phyloP scores from a whole-genome alignment of 352 stramenopile genomes.

The Globisporangium takayamanum region DNA sequence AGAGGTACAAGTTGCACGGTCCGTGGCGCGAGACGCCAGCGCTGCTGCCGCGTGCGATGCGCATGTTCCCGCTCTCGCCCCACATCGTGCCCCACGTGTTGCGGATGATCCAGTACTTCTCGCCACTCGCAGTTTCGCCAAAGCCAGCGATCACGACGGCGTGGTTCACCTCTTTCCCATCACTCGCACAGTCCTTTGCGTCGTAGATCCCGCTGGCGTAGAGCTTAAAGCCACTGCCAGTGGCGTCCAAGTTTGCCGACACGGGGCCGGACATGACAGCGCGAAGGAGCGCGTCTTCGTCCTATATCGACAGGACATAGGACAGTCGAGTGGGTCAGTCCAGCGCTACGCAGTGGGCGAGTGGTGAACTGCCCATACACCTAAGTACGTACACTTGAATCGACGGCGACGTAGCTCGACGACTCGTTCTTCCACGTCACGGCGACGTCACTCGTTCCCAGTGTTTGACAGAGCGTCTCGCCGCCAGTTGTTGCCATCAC shows the following conservation, averaged over 20 bases:
- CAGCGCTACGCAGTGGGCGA: background rate
- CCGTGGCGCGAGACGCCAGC: conserved; percentile 20
- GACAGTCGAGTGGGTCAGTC: too few relatives aligned
- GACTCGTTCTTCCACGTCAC: conserved; percentile 39
- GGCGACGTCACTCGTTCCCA: conserved; percentile 27
- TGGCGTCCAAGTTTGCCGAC: conserved; percentile 71
- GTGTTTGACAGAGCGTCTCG: conserved; percentile 31
- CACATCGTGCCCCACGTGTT: conserved; percentile 90
- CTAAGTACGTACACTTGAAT: conserved; percentile 12
- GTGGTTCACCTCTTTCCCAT: conserved; percentile 81
- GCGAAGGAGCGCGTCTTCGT: conserved; percentile 53
- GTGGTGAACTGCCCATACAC: background rate
- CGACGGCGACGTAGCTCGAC: conserved; percentile 53
- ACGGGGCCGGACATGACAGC: conserved; percentile 63
- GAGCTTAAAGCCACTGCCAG: conserved; percentile 71
- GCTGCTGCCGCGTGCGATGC: conserved; percentile 39
- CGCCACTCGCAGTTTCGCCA: conserved; percentile 54
- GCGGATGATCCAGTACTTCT: conserved; percentile 86
- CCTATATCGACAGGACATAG: conserved; percentile 7
- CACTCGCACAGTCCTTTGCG: conserved; percentile 22
- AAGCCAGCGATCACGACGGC: conserved; percentile 85
- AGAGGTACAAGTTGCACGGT: conserved; percentile 72
- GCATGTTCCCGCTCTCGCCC: conserved; percentile 81
- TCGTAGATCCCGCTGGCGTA: conserved; percentile 28
- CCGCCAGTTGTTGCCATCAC: conserved; percentile 59